phyloP scores from a whole-genome alignment of 257 asterid species.

The Echium plantagineum region DNA sequence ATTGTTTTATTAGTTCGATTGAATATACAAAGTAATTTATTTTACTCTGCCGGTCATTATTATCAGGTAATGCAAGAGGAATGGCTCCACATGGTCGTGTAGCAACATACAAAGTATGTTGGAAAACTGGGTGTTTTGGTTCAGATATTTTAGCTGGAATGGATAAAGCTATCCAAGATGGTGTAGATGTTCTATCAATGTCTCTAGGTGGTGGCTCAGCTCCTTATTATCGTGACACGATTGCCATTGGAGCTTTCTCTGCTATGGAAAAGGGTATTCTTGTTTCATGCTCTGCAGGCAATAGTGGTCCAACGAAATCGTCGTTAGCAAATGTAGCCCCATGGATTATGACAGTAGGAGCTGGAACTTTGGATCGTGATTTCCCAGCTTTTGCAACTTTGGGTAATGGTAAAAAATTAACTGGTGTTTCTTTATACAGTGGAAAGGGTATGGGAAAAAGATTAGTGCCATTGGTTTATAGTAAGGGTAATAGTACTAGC shows the following conservation, averaged over 20 bases:
- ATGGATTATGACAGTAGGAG: conserved; percentile 47
- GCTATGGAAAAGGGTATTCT: conserved; percentile 35
- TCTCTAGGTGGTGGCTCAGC: conserved; percentile 46
- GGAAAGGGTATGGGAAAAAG: conserved; percentile 28
- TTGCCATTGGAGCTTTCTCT: conserved; percentile 39
- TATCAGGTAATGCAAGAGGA: conserved; percentile 8
- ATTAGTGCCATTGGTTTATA: conserved; percentile 20
- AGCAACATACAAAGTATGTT: conserved; percentile 40
- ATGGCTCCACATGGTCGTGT: conserved; percentile 38
- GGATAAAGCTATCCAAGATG: conserved; percentile 35
- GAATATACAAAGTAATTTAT: no score
- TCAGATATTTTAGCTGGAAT: conserved; percentile 38
- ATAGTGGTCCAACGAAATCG: conserved; percentile 31
- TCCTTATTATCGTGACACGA: conserved; percentile 36
- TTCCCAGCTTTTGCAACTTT: conserved; percentile 32
- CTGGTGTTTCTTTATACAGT: conserved; percentile 35
- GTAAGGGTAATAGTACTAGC: conserved; percentile 13
- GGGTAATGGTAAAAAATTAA: conserved; percentile 21
- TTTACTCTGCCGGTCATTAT: no score
- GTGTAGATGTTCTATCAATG: conserved; percentile 34
- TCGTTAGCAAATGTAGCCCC: conserved; percentile 40
- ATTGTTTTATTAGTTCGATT: no score
- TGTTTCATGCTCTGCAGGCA: conserved; percentile 45
- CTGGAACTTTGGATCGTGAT: conserved; percentile 39
- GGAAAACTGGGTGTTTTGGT: conserved; percentile 34